Conservation (phyloP, 805 yeast genomes). For the Helenozyma baotianmanensis region DNA sequence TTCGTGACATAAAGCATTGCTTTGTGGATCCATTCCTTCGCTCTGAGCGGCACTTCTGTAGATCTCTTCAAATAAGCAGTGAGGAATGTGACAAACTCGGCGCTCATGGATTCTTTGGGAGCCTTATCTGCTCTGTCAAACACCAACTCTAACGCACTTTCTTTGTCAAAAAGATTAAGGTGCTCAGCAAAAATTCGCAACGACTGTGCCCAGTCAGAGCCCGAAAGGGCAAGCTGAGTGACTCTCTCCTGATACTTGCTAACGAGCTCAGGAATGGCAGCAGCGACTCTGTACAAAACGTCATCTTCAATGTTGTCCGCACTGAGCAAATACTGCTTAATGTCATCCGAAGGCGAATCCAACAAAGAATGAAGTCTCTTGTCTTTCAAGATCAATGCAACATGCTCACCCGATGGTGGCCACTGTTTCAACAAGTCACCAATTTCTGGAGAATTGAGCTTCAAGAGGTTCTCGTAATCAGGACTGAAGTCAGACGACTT, state of each 20-base stretch:
- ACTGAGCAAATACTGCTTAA: conserved; percentile 2
- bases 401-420: conserved; percentile 1
- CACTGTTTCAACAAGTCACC: conserved; percentile 4
- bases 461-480: conserved; percentile 7
- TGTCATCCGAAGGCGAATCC: conserved; percentile 4
- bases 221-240: conserved; percentile 12
- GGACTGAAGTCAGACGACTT: conserved; percentile 5
- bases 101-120: conserved; percentile 25
- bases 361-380: conserved; percentile 7
- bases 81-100: conserved; percentile 26
- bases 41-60: conserved; percentile 17
- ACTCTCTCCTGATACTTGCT: conserved; percentile 7
- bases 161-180: conserved; percentile 6
- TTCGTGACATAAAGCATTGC: conserved; percentile 59
- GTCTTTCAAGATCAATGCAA: conserved; percentile 5
- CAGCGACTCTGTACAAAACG: conserved; percentile 12
- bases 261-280: conserved; percentile 8
- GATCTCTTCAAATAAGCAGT: conserved; percentile 9
- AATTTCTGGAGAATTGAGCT: conserved; percentile 6
- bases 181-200: conserved; percentile 14
- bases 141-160: conserved; percentile 17
- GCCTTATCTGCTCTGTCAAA: conserved; percentile 16
- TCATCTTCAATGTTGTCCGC: conserved; percentile 5
- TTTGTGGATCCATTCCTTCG: conserved; percentile 52
- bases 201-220: conserved; percentile 16